These are phyloP conservation scores for Talaromyces sp. DNA, from an alignment of 2,329 filamentous ascomycete species.

Conservation along the genomic window DNA sequence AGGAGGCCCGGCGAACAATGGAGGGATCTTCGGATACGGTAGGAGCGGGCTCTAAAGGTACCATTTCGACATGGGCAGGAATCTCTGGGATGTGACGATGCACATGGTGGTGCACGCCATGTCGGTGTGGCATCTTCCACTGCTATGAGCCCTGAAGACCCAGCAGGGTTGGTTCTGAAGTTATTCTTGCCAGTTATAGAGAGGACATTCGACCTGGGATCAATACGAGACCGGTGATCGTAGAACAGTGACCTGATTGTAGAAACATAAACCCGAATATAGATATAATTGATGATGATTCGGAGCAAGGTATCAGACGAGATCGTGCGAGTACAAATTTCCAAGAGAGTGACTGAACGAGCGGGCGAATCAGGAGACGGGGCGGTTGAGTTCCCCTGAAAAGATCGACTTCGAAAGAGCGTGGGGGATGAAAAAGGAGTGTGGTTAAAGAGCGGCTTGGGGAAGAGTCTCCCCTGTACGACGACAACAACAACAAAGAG, in stretches of 20 bases:
- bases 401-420: not conserved
- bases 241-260: not conserved
- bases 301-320: not conserved
- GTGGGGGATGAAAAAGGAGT: not conserved
- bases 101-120: constrained; percentile 21
- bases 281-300: not conserved
- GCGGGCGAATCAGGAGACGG: not conserved
- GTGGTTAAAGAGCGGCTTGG: constrained; percentile 14
- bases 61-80: constrained; percentile 23
- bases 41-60: constrained; percentile 27
- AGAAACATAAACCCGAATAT: not conserved
- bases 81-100: constrained; percentile 7
- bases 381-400: not conserved
- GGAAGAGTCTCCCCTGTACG: not conserved
- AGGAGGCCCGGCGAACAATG: constrained; percentile 19
- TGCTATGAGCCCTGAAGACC: constrained; percentile 1
- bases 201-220: not conserved
- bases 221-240: not conserved
- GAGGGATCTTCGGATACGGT: constrained; percentile 26
- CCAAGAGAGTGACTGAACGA: not conserved
- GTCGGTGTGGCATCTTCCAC: constrained; percentile 25
- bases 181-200: not conserved
- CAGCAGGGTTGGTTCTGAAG: not conserved
- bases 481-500: not conserved
- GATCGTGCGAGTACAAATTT: not conserved